Evolutionary conservation across 352 stramenopile genomes (phyloP), one percentile per base, ranked within the genome.

Genomic region (Pythium brassicae): DNA sequence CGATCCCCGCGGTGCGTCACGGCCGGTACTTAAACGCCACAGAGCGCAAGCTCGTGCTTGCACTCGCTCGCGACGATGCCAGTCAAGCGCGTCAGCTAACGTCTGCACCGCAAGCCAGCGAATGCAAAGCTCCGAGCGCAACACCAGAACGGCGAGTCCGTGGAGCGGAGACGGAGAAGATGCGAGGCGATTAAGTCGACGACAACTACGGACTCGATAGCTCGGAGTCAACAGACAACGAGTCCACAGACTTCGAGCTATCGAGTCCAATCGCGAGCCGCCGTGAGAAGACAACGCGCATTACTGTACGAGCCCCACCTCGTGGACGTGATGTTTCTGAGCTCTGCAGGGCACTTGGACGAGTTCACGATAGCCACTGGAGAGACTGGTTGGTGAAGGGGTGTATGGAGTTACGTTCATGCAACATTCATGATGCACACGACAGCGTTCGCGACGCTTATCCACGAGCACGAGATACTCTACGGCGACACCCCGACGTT

Each of bases 381-480:
- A 25, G 20, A 26, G n/a, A 15, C 23, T 26, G 9, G 23, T 9
- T 26, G 9, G 23, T 9, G 22, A 11, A 17, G 37, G 6, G 25
- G 46, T 12, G 6, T 61, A 26, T 55, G 55, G 55, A 35, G 17
- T 2, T 15, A 61, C 9, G 55, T 61, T n/a, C 1, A 17, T 0
- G n/a, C 37, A 5, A 37, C 37, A 15, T 61, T 55, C 25, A 4
- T 42, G 14, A 29, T 49, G 3, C 25, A 25, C 32, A 39, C 20
- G 2, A 25, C 55, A 14, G 47, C 22, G 37, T 61, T 50, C 12
- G 43, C 55, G 37, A 22, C 10, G 55, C 37, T 61, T 12, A 42
- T 61, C 46, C 44, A 50, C n/a, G n/a, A 55, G 25, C 55, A 55
- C 55, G 55, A 22, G 25, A 49, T 55, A 35, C 55, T 61, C n/a